Percentiles rank a stretch among this genome's conserved stretches.
phyloP scores from a whole-genome alignment of 78 protist species.

The Isochrysis galbana region DNA sequence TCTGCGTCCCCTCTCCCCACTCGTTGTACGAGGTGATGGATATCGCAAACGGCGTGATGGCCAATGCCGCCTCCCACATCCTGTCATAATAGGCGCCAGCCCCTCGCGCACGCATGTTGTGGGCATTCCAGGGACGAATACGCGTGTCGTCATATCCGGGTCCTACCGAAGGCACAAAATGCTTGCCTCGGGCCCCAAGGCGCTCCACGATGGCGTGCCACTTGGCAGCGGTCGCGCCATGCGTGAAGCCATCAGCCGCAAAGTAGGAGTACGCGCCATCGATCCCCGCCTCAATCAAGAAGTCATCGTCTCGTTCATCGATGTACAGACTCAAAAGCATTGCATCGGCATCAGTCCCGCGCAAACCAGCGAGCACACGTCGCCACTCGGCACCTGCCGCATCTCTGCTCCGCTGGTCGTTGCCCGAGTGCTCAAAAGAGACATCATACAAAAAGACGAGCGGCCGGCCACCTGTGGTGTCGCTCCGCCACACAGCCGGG shows the following conservation, averaged over 20 bases:
- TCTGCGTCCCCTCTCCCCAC: slow-evolving; percentile 57
- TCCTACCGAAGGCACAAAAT: slow-evolving; percentile 19
- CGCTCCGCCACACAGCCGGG: background rate
- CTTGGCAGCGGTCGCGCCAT: background rate
- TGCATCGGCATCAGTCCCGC: background rate
- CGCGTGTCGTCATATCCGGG: slow-evolving; percentile 45
- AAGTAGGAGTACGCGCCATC: slow-evolving; percentile 44
- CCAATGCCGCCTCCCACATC: slow-evolving; percentile 33
- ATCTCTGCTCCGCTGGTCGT: background rate
- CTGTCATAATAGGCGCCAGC: slow-evolving; percentile 6
- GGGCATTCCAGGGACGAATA: slow-evolving; percentile 37
- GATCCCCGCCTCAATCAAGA: slow-evolving; percentile 1
- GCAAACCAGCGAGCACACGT: background rate
- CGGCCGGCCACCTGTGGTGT: background rate
- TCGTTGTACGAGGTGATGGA: slow-evolving; percentile 48
- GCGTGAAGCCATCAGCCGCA: slow-evolving; percentile 19
- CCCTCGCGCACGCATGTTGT: background rate
- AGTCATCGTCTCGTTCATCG: background rate
- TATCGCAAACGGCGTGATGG: background rate
- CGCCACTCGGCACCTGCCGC: background rate
- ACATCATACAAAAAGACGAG: slow-evolving; percentile 29
- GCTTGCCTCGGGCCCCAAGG: background rate
- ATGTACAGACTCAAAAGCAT: background rate
- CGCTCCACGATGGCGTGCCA: background rate
- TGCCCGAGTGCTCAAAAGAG: background rate